Percentiles rank a stretch among this genome's conserved stretches.
Evolutionary conservation across 768 basidiomycete species (phyloP).

Genomic region (Suillus hirtellus): DNA sequence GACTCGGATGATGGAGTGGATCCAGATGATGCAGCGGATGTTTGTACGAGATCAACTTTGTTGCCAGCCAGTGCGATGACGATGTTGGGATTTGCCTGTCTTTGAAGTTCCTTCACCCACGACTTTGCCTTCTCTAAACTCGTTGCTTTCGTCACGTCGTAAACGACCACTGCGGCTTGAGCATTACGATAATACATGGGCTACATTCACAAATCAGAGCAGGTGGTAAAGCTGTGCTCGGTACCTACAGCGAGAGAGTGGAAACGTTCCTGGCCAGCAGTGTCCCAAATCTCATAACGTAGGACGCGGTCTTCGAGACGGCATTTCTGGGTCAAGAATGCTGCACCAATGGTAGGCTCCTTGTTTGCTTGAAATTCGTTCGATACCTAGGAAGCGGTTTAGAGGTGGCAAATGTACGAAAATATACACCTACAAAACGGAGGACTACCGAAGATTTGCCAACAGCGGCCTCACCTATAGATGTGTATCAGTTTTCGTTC

Average conservation of each 20-base stretch:
- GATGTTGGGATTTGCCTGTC: constrained; percentile 98
- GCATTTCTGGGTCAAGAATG: constrained; percentile 94
- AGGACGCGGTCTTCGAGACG: constrained; percentile 91
- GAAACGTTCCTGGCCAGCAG: constrained; percentile 94
- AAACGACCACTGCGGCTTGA: constrained; percentile 96
- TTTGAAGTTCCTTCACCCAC: constrained; percentile 98
- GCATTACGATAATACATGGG: constrained; percentile 99
- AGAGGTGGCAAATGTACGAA: background rate
- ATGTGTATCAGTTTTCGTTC: constrained; percentile 4
- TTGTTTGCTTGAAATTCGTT: constrained; percentile 99
- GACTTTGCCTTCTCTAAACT: constrained; percentile 99
- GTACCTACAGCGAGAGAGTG: constrained; percentile 88
- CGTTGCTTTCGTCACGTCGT: constrained; percentile 94
- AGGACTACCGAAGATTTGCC: constrained; percentile 99
- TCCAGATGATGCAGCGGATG: constrained; percentile 53
- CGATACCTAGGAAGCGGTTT: constrained; percentile 58
- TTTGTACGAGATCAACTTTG: constrained; percentile 89
- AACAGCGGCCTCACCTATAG: constrained; percentile 92
- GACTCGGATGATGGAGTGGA: constrained; percentile 59
- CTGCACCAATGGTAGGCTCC: constrained; percentile 97
- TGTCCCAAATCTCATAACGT: constrained; percentile 97
- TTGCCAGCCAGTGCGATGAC: constrained; percentile 98
- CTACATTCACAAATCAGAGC: constrained; percentile 36
- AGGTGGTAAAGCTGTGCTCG: constrained; percentile 9
- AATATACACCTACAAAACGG: constrained; percentile 72